Conservation (phyloP, 129 eudicot species). For the Pulicaria dysenterica region DNA sequence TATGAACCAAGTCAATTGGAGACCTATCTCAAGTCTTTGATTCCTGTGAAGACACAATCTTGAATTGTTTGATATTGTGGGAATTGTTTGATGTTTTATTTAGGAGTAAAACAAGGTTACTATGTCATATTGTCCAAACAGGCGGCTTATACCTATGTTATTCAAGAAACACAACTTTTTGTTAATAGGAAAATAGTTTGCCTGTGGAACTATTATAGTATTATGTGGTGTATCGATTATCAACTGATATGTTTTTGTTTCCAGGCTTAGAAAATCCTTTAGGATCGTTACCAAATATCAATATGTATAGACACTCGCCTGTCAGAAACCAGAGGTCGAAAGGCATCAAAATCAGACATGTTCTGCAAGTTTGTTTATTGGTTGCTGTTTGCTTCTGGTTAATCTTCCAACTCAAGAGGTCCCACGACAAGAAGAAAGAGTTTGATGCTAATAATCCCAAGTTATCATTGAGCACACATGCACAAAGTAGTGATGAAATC, state of each 20-base stretch:
- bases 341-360: constrained; percentile 61
- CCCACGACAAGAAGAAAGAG: constrained; percentile 71
- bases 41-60: background rate
- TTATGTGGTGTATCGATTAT: no score
- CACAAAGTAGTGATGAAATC: constrained; percentile 34
- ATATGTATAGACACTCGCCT: constrained; percentile 71
- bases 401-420: constrained; percentile 76
- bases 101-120: constrained; percentile 15
- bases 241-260: background rate
- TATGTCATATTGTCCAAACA: constrained; percentile 9
- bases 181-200: background rate
- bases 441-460: constrained; percentile 49
- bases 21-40: background rate
- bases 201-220: background rate
- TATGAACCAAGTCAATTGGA: background rate
- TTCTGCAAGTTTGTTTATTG: constrained; percentile 68
- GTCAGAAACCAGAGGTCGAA: constrained; percentile 67
- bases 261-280: constrained; percentile 9
- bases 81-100: background rate
- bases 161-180: background rate
- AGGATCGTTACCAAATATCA: constrained; percentile 6
- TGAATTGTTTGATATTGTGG: background rate
- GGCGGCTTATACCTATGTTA: constrained; percentile 6
- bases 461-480: constrained; percentile 21
- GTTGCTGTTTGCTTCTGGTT: constrained; percentile 86